These are phyloP conservation scores for Chrysoporthe puriensis DNA, from an alignment of 2,329 filamentous ascomycete genomes.

Conservation along the genomic window DNA sequence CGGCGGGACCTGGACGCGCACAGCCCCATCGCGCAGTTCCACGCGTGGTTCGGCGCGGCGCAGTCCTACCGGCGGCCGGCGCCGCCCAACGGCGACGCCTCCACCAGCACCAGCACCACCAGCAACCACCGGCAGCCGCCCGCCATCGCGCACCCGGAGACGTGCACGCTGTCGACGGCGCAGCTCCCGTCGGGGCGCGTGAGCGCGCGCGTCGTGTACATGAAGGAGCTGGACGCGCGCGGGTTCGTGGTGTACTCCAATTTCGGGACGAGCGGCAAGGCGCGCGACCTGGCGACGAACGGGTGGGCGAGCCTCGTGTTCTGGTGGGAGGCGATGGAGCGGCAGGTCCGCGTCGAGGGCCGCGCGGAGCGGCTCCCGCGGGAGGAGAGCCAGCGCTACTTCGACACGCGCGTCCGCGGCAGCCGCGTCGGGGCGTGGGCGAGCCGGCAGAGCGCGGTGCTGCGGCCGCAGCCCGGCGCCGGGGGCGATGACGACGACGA, in stretches of 20 bases:
- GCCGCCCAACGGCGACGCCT: background rate
- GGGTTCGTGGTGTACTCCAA: constrained; percentile 96
- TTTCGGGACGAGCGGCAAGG: constrained; percentile 76
- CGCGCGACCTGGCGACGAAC: constrained; percentile 72
- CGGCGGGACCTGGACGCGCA: constrained; percentile 61
- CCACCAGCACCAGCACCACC: background rate
- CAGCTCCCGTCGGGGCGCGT: constrained; percentile 82
- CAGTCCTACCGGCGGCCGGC: constrained; percentile 44
- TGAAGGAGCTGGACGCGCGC: constrained; percentile 84
- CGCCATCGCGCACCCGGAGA: constrained; percentile 76
- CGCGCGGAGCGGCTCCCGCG: constrained; percentile 64
- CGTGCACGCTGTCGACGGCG: constrained; percentile 85
- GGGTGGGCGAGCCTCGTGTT: constrained; percentile 83
- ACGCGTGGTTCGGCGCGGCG: constrained; percentile 83
- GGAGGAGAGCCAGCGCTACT: constrained; percentile 75
- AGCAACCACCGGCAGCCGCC: constrained; percentile 41
- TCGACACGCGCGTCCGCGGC: constrained; percentile 72
- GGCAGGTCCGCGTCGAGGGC: constrained; percentile 91
- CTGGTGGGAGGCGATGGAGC: constrained; percentile 84
- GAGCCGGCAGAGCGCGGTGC: constrained; percentile 80
- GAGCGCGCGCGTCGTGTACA: constrained; percentile 83
- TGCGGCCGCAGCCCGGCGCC: constrained; percentile 49
- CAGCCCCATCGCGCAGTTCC: constrained; percentile 81
- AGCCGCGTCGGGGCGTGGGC: constrained; percentile 92
- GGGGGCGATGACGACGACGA: constrained; percentile 56